Evolutionary conservation across 371 early-diverging fungal species (phyloP).

Genomic region (Mucor irregularis): DNA sequence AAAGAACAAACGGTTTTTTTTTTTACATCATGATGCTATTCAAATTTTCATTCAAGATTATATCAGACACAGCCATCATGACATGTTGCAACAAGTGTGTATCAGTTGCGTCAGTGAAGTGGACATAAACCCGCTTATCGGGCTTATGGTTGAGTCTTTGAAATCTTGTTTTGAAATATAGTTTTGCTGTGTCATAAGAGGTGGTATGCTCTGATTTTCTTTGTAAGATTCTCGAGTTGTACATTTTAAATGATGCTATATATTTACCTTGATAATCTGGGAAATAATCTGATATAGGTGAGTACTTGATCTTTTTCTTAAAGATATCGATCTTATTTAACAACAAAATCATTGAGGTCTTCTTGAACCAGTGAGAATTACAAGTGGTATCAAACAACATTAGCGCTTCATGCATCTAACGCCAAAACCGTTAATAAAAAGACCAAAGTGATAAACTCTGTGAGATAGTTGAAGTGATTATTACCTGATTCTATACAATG

Average conservation of each 20-base stretch:
- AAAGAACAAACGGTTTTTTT: not conserved
- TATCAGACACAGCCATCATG: conserved; percentile 61
- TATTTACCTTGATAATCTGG: conserved; percentile 79
- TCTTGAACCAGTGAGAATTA: conserved; percentile 91
- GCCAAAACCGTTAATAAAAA: no score
- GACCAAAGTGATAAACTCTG: no score
- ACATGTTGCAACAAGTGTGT: conserved; percentile 58
- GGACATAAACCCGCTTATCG: conserved; percentile 57
- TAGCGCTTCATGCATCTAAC: conserved; percentile 93
- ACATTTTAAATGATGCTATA: not conserved
- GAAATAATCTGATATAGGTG: conserved; percentile 81
- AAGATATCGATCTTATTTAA: conserved; percentile 97
- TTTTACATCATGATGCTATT: conserved; percentile 32
- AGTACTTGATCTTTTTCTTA: conserved; percentile 76
- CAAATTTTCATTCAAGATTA: conserved; percentile 54
- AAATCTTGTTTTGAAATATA: conserved; percentile 43
- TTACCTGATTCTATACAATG: conserved; percentile 26
- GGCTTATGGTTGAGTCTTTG: conserved; percentile 41
- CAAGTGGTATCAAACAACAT: conserved; percentile 95
- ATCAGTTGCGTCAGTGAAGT: conserved; percentile 66
- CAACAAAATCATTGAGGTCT: conserved; percentile 93
- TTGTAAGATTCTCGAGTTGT: not conserved
- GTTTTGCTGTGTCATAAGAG: conserved; percentile 27
- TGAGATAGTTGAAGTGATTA: not conserved
- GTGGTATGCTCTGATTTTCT: conserved; percentile 22